Conservation (phyloP, 2,329 filamentous ascomycete genomes). For the Colletotrichum sp. region DNA sequence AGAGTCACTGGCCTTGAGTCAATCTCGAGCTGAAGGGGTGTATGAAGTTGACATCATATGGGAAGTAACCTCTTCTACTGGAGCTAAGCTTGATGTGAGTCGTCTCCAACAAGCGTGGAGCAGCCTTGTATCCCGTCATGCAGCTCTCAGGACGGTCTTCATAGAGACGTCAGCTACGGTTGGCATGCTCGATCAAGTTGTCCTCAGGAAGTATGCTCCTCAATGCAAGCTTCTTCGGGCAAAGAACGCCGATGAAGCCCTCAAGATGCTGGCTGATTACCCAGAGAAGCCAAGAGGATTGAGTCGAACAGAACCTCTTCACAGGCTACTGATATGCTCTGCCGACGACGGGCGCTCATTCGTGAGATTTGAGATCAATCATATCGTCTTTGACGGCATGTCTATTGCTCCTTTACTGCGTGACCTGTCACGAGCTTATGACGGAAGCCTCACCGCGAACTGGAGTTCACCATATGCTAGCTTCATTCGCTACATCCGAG, state of each 20-base stretch:
- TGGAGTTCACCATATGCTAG: constrained; percentile 18
- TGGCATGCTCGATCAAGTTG: constrained; percentile 30
- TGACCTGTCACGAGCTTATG: constrained; percentile 32
- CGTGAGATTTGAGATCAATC: constrained; percentile 25
- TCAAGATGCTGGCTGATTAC: neutral
- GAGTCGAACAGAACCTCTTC: neutral
- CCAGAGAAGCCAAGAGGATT: neutral
- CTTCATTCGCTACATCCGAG: constrained; percentile 25
- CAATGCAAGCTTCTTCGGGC: neutral
- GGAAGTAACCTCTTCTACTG: constrained; percentile 13
- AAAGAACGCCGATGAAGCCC: neutral
- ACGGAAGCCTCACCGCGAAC: constrained; percentile 7
- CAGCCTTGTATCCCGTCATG: constrained; percentile 30
- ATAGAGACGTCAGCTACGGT: constrained; percentile 30
- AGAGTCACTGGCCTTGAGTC: constrained; percentile 39
- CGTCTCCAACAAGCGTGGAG: constrained; percentile 26
- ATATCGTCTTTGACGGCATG: constrained; percentile 37
- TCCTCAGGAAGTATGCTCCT: constrained; percentile 23
- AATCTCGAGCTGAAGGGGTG: constrained; percentile 26
- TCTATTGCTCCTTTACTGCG: constrained; percentile 32
- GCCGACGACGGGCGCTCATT: neutral
- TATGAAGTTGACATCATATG: constrained; percentile 27
- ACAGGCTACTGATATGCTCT: neutral
- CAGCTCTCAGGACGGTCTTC: constrained; percentile 36
- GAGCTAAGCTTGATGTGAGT: constrained; percentile 16